A percentile compares a stretch with the other conserved stretches of the same genome.
phyloP scores from a whole-genome alignment of 2,329 filamentous ascomycete genomes.

The Phialophora verrucosa region DNA sequence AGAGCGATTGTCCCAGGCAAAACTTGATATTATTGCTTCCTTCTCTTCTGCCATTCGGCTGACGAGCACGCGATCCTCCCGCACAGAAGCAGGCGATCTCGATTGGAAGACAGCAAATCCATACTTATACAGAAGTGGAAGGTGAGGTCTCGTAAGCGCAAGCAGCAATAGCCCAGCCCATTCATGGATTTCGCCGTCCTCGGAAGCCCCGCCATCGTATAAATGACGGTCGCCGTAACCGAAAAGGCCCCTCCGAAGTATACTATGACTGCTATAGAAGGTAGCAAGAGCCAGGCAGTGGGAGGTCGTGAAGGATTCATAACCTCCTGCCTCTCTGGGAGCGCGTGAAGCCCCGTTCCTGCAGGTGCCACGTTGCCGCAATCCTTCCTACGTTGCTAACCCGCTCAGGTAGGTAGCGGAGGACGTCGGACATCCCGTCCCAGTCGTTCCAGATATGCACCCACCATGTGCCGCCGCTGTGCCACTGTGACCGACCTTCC shows the following conservation, averaged over 20 bases:
- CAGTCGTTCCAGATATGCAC: background rate
- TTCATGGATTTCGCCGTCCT: background rate
- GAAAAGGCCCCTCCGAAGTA: background rate
- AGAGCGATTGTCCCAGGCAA: background rate
- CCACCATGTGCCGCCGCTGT: background rate
- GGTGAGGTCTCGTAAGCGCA: conserved; percentile 7
- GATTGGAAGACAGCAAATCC: conserved; percentile 13
- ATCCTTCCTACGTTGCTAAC: background rate
- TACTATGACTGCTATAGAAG: conserved; percentile 18
- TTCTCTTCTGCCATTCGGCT: conserved; percentile 10
- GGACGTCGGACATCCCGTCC: background rate
- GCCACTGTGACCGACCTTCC: background rate
- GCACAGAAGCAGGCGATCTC: background rate
- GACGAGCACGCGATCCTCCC: conserved; percentile 18
- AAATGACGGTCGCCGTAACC: background rate
- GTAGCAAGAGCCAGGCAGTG: background rate
- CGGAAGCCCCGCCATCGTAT: conserved; percentile 10
- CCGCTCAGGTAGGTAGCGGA: background rate
- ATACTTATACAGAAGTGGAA: conserved; percentile 17
- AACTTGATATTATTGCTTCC: background rate
- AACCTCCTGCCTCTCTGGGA: conserved; percentile 4
- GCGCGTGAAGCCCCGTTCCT: conserved; percentile 2
- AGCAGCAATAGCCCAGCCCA: background rate
- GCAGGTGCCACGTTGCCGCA: conserved; percentile 9
- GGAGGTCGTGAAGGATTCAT: background rate